phyloP scores from a whole-genome alignment of 345 rosid species.

The Crucihimalaya himalaica region DNA sequence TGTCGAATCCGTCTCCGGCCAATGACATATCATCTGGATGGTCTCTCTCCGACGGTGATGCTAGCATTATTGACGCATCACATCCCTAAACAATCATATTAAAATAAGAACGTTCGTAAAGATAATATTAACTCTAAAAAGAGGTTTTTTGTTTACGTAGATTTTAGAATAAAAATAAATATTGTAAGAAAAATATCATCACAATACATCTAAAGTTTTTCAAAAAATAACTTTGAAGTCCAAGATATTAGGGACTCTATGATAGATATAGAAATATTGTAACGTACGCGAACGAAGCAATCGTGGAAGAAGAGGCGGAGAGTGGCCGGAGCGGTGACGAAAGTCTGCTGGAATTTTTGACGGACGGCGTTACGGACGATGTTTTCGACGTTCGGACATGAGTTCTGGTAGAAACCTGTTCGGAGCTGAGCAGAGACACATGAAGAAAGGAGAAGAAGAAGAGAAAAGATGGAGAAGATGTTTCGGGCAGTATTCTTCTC shows the following conservation, averaged over 20 bases:
- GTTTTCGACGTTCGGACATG: slow-evolving; percentile 42
- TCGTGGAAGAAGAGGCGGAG: slow-evolving; percentile 48
- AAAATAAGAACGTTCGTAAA: neutral
- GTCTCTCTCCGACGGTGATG: slow-evolving; percentile 43
- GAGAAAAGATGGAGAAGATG: slow-evolving; percentile 29
- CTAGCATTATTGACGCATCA: slow-evolving; percentile 42
- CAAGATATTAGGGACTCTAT: neutral
- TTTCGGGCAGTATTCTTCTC: slow-evolving; percentile 32
- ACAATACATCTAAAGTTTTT: too few relatives aligned
- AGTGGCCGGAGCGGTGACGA: slow-evolving; percentile 45
- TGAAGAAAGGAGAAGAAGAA: slow-evolving; percentile 32
- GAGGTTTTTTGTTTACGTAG: neutral
- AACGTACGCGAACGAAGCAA: slow-evolving; percentile 42
- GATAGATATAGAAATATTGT: neutral
- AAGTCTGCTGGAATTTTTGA: slow-evolving; percentile 43
- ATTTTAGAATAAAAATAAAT: neutral
- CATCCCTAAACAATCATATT: slow-evolving; percentile 38
- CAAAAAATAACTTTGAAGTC: neutral
- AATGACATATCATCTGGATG: slow-evolving; percentile 42
- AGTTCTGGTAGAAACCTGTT: slow-evolving; percentile 34
- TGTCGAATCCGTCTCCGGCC: slow-evolving; percentile 70
- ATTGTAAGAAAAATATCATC: neutral
- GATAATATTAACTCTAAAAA: neutral
- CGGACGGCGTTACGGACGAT: slow-evolving; percentile 40
- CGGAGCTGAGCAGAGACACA: slow-evolving; percentile 43